Base-by-base conservation (phyloP, 805 yeast genomes). In the Monosporozyma yasuniensis region DNA sequence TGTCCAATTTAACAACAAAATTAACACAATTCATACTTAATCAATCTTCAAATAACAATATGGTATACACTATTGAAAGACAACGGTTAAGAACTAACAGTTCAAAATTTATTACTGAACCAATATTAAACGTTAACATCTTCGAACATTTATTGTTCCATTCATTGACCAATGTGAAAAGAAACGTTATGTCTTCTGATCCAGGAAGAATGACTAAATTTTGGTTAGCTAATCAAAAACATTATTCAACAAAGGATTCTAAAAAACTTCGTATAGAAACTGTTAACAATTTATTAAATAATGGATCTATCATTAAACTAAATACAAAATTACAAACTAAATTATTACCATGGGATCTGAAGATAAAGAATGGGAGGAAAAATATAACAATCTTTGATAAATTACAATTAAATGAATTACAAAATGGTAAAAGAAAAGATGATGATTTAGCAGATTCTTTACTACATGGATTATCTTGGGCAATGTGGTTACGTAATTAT, bases 381-480 rank as follows among this genome's bases (percentile, higher is more conserved):
- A 19, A 11, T 10, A 10, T n/a, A 11, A 38, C 44, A 55, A 48
- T 70, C 54, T 81, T 84, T 69, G 93, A 88, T 71, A 84, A 88
- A 59, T 77, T 86, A 69, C 56, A 84, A 69, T 77, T 87, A 64
- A 79, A 81, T 63, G 90, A 83, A 74, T 86, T 1, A 2, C 11
- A 10, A 4, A 55, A 59, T 11, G 69, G 69, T 0, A 46, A 53
- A 3, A 63, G 61, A 19, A 83, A 83, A 59, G 76, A 77, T 42
- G 90, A 83, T 60, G 90, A 83, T 60, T 65, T 83, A 49, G 76
- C 81, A 8, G 90, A 83, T 60, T 72, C 83, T 0, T 65, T 83
- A n/a, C 64, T 83, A 14, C 87, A 83, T 61, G 84, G 79, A 1
- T 52, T 81, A 2, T 71, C 77, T 0, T 76, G 78, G 72, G 47